Conservation (phyloP, 495 filamentous ascomycete genomes). For the Neurospora intermedia region DNA sequence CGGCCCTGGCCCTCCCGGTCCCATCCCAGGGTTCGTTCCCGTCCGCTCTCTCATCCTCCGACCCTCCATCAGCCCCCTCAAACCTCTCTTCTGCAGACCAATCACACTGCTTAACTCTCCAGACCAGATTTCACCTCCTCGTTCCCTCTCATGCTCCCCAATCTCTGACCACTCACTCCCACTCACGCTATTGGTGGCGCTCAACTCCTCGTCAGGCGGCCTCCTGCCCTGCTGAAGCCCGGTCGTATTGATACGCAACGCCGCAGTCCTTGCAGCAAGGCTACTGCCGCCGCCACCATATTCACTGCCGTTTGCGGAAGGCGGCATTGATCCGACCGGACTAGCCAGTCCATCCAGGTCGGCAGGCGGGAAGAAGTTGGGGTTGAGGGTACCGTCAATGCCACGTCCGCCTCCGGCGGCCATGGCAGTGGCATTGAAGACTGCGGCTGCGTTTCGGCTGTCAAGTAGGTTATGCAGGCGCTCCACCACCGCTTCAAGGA, state of each 20-base stretch:
- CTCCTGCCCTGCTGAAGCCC: constrained; percentile 18
- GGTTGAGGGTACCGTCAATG: constrained; percentile 41
- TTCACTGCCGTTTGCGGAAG: constrained; percentile 13
- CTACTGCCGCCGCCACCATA: constrained; percentile 6
- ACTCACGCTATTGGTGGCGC: constrained; percentile 34
- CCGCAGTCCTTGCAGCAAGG: constrained; percentile 8
- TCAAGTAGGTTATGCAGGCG: constrained; percentile 86
- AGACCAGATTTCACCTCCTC: constrained; percentile 57
- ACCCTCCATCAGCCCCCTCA: constrained; percentile 93
- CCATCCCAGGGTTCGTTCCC: constrained; percentile 16
- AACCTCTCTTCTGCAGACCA: constrained; percentile 83
- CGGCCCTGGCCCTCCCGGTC: not conserved
- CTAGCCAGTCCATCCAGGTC: constrained; percentile 17
- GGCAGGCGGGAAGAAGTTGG: constrained; percentile 32
- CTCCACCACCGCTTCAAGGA: constrained; percentile 84
- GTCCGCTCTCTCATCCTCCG: constrained; percentile 66
- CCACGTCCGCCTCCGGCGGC: constrained; percentile 85
- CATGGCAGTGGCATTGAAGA: constrained; percentile 98
- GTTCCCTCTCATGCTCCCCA: constrained; percentile 24
- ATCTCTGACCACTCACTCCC: constrained; percentile 39
- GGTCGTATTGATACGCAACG: constrained; percentile 31
- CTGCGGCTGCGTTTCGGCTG: constrained; percentile 84
- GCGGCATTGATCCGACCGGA: constrained; percentile 14
- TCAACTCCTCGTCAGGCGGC: constrained; percentile 37
- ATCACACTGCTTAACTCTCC: constrained; percentile 89